Conservation (phyloP, 805 yeast genomes). For the Maudiozyma serrabonitensis region DNA sequence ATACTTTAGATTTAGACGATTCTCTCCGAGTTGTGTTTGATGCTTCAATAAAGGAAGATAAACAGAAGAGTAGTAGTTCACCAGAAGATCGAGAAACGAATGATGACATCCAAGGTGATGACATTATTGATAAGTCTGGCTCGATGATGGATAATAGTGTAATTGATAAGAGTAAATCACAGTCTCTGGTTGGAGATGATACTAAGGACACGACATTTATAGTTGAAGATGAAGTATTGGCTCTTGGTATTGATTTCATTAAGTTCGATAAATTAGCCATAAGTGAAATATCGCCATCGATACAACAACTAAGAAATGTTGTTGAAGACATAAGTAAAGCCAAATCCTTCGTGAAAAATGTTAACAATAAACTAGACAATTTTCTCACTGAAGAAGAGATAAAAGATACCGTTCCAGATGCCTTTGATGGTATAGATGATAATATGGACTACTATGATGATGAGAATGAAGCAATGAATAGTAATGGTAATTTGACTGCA, state of each 20-base stretch:
- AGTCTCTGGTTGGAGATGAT: constrained; percentile 1
- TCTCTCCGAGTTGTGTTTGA: constrained; percentile 56
- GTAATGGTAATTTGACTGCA: neutral
- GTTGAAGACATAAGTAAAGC: constrained; percentile 47
- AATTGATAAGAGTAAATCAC: neutral
- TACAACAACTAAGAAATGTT: constrained; percentile 48
- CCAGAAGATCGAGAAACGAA: constrained; percentile 10
- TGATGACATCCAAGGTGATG: constrained; percentile 2
- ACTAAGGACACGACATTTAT: constrained; percentile 4
- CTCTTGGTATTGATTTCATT: constrained; percentile 28
- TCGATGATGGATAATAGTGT: neutral
- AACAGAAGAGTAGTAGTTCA: constrained; percentile 7
- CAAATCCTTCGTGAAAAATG: constrained; percentile 35
- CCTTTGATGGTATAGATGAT: constrained; percentile 7
- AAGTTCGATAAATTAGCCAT: constrained; percentile 24
- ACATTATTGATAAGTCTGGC: neutral
- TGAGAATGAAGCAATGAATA: neutral
- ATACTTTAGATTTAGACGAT: constrained; percentile 47
- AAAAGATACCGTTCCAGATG: constrained; percentile 24
- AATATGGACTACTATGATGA: constrained; percentile 3
- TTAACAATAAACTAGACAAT: constrained; percentile 29
- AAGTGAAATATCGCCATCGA: constrained; percentile 58
- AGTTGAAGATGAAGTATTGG: constrained; percentile 26
- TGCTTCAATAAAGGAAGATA: constrained; percentile 35
- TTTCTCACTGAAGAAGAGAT: constrained; percentile 25